Conservation (phyloP, 495 filamentous ascomycete species). For the Pyrenula massariospora region DNA sequence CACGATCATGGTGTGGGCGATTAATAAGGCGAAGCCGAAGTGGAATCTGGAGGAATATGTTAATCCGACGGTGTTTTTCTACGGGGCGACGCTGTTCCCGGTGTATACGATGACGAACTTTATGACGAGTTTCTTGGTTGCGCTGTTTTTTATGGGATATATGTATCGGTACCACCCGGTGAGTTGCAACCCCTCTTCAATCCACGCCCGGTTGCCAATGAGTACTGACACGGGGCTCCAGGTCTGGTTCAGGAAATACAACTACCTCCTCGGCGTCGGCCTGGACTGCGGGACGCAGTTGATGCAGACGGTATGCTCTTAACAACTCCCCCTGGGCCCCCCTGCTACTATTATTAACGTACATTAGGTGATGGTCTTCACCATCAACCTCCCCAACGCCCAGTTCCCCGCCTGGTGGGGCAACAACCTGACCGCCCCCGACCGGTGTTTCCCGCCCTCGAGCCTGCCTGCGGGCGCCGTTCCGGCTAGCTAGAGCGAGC, state of each 20-base stretch:
- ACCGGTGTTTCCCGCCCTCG: neutral
- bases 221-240: no score
- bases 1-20: conserved; percentile 32
- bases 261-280: neutral
- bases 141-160: conserved; percentile 10
- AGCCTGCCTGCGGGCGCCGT: neutral
- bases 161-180: conserved; percentile 5
- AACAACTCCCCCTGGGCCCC: neutral
- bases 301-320: neutral
- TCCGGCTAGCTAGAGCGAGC: neutral
- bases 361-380: conserved; percentile 6
- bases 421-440: neutral
- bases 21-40: conserved; percentile 29
- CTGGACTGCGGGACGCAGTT: neutral
- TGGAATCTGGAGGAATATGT: conserved; percentile 6
- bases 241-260: neutral
- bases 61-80: conserved; percentile 9
- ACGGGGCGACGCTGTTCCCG: conserved; percentile 7
- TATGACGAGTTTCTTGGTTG: conserved; percentile 3
- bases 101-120: conserved; percentile 10
- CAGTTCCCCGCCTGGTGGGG: conserved; percentile 9
- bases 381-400: conserved; percentile 2
- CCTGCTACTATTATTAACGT: conserved; percentile 1
- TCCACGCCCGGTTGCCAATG: no score
- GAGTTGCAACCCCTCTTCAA: no score